Base-by-base conservation (phyloP, 2,329 filamentous ascomycete species). In the Leptosphaerulina australis region DNA sequence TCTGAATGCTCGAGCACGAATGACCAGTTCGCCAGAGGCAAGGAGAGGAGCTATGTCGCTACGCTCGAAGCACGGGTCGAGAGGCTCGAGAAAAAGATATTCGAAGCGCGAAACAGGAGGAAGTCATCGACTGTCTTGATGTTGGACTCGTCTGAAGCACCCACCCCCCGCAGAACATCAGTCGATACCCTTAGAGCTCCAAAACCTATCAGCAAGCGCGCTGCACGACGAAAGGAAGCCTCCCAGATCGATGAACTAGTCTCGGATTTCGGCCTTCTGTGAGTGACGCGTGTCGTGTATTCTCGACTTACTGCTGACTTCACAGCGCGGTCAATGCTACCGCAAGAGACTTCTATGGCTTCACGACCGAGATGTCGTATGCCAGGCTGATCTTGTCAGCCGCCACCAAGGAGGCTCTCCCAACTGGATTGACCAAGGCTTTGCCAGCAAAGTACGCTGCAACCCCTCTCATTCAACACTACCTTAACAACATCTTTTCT, bases 31-130 rank as follows among this genome's bases (percentile, higher is more conserved):
- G 92, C 93, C 0, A 83, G 91, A 56, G 94, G 94, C 54, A 97
- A 97, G 73, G 94, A 97, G 70, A 82, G 93, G 66, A 97, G 92
- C 74, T 99, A 97, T 79, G 92, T 97, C 34, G 91, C 93, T 6
- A 95, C 93, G 0, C 81, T 99, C n/a, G 93, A 97, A 72, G 85
- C 92, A 12, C 87, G 90, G 50, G 87, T 96, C 60, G 92, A 97
- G 71, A 90, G 89, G 73, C 82, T 97, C 7, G 90, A 96, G 73
- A 87, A 85, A 68, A 86, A 86, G 49, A 81, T 97, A 36, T 72
- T 75, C 15, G 79, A 81, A 53, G 80, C 83, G 25, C 88, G 85
- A 74, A 86, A 86, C 41, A 81, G 83, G 62, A 83, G 85, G 15
- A 85, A 88, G 58, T 90, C 90, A 60, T 90, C 88, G 3, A 88